Percentiles rank a stretch among this genome's conserved stretches.
These are phyloP conservation scores for Westerdykella sp. DNA, from an alignment of 2,329 filamentous ascomycete species.

Conservation along the genomic window DNA sequence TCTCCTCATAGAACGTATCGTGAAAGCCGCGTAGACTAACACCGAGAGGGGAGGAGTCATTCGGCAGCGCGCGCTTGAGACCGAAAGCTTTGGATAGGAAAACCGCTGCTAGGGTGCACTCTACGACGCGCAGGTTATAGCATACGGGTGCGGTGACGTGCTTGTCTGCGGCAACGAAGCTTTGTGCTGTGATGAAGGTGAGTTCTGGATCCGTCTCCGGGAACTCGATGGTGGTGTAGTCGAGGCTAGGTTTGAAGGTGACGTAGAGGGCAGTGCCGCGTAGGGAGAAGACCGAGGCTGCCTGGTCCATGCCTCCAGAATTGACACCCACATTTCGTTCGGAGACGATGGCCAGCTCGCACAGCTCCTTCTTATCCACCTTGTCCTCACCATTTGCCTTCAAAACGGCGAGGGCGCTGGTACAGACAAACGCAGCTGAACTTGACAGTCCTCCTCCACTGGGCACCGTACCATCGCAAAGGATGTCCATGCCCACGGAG, in stretches of 20 bases:
- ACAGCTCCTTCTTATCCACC: constrained; percentile 85
- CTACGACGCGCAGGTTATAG: constrained; percentile 95
- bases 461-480: constrained; percentile 88
- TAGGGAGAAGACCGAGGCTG: constrained; percentile 88
- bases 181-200: constrained; percentile 89
- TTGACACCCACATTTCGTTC: constrained; percentile 94
- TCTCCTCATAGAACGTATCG: constrained; percentile 64
- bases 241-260: constrained; percentile 74
- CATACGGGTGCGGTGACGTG: constrained; percentile 86
- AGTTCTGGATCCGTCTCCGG: constrained; percentile 75
- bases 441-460: constrained; percentile 88
- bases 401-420: constrained; percentile 82
- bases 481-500: constrained; percentile 73
- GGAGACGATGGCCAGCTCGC: constrained; percentile 88
- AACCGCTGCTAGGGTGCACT: constrained; percentile 81
- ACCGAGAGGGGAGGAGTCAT: constrained; percentile 75
- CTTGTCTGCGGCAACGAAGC: constrained; percentile 90
- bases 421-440: constrained; percentile 87
- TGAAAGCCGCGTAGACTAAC: constrained; percentile 84
- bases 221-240: constrained; percentile 71
- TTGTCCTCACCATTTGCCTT: constrained; percentile 70
- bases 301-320: constrained; percentile 96
- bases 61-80: constrained; percentile 56
- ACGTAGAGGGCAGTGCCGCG: constrained; percentile 84
- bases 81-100: constrained; percentile 56